Conservation (phyloP, 2,329 filamentous ascomycete species). For the Colletotrichum truncatum region DNA sequence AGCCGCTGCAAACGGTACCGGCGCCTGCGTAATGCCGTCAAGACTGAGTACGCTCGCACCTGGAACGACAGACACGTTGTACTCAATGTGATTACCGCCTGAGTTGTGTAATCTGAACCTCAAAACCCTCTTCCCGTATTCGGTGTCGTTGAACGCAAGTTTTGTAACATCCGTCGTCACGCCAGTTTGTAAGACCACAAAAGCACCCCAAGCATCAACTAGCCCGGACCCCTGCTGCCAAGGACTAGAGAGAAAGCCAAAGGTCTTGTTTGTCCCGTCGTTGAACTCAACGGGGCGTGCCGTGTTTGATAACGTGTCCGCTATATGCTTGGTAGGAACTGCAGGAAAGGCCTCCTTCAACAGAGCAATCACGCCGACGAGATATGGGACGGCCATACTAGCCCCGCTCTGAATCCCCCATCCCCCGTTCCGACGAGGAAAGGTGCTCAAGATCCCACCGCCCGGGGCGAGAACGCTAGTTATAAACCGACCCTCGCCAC, state of each 20-base stretch:
- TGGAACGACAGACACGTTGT: background rate
- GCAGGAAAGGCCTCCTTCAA: conserved; percentile 58
- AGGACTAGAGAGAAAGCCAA: conserved; percentile 52
- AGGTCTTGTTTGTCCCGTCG: conserved; percentile 44
- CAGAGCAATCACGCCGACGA: conserved; percentile 63
- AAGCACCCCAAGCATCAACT: conserved; percentile 65
- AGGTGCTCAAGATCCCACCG: conserved; percentile 67
- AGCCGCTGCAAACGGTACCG: background rate
- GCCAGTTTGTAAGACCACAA: conserved; percentile 53
- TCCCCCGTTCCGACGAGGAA: conserved; percentile 51
- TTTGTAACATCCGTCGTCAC: conserved; percentile 61
- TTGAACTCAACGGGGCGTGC: conserved; percentile 59
- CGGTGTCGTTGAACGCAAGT: conserved; percentile 71
- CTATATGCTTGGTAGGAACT: conserved; percentile 58
- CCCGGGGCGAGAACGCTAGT: conserved; percentile 64
- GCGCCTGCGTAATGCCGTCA: background rate
- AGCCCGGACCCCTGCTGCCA: conserved; percentile 69
- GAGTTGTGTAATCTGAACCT: conserved; percentile 58
- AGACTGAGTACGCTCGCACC: background rate
- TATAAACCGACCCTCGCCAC: conserved; percentile 65
- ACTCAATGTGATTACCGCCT: conserved; percentile 37
- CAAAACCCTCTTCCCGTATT: conserved; percentile 56
- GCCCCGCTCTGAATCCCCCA: conserved; percentile 65
- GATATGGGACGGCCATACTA: conserved; percentile 67
- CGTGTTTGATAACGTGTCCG: conserved; percentile 57